Percentiles rank a stretch among this genome's conserved stretches.
Evolutionary conservation across 768 basidiomycete species (phyloP).

Genomic region (Tricholoma terreum): DNA sequence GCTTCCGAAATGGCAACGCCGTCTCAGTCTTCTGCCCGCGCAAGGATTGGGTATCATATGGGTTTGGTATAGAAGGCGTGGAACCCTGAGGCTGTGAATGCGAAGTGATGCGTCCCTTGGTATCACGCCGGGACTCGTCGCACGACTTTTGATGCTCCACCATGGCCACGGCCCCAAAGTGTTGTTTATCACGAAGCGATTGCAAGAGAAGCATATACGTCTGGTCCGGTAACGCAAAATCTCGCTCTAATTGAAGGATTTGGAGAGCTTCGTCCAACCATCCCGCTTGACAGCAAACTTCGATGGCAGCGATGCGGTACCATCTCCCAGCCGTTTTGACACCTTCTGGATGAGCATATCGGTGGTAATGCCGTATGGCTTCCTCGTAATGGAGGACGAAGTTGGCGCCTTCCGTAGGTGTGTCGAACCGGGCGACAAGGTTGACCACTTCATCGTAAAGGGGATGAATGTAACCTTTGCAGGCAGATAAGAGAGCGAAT

Average conservation of each 20-base stretch:
- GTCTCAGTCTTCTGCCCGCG: background rate
- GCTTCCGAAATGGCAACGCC: background rate
- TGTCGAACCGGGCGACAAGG: constrained; percentile 11
- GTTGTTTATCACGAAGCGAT: constrained; percentile 3
- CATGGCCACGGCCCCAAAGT: background rate
- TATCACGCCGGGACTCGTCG: background rate
- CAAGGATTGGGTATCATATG: background rate
- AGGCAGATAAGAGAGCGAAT: constrained; percentile 19
- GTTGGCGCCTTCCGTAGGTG: background rate
- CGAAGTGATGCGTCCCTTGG: background rate
- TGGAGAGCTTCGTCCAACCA: constrained; percentile 15
- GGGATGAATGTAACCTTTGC: constrained; percentile 18
- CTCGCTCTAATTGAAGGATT: constrained; percentile 3
- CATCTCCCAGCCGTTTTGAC: background rate
- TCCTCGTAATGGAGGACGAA: constrained; percentile 13
- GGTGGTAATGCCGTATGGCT: constrained; percentile 4
- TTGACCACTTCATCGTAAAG: constrained; percentile 14
- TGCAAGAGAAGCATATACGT: constrained; percentile 7
- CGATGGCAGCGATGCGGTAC: constrained; percentile 9
- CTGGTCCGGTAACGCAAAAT: constrained; percentile 5
- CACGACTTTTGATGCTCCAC: background rate
- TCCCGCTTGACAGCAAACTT: constrained; percentile 13
- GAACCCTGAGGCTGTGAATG: background rate
- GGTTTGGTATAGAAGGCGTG: background rate
- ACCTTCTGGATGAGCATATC: background rate